A percentile compares a stretch with the other conserved stretches of the same genome.
These are phyloP conservation scores for Ambrosiella cleistominuta DNA, from an alignment of 2,329 filamentous ascomycete species.

Conservation along the genomic window DNA sequence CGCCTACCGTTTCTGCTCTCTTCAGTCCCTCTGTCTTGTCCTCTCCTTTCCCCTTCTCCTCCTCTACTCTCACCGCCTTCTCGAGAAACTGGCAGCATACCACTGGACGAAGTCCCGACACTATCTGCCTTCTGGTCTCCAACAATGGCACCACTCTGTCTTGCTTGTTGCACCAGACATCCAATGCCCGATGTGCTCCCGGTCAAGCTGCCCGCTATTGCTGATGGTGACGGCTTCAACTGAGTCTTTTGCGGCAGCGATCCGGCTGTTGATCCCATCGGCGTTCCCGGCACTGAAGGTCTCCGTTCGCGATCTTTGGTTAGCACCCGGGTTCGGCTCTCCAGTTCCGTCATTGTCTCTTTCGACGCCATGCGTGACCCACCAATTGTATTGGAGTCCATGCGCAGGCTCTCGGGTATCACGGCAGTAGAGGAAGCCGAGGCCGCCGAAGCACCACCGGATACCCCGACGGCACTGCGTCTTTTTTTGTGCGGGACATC, in stretches of 20 bases:
- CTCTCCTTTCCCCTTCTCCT: neutral
- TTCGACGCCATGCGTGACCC: slow-evolving; percentile 8
- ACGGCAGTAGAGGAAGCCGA: slow-evolving; percentile 8
- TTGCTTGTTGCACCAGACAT: slow-evolving; percentile 7
- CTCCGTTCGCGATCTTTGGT: slow-evolving; percentile 3
- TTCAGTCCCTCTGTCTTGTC: neutral
- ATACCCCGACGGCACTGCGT: neutral
- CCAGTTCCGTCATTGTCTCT: slow-evolving; percentile 12
- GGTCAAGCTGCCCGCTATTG: neutral
- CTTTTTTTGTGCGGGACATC: neutral
- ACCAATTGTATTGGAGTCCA: slow-evolving; percentile 3
- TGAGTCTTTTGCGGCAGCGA: slow-evolving; percentile 2
- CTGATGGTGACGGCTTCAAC: slow-evolving; percentile 2
- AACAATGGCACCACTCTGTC: neutral
- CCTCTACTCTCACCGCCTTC: neutral
- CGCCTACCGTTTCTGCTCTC: neutral
- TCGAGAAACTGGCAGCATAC: neutral
- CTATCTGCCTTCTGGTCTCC: neutral
- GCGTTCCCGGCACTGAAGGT: neutral
- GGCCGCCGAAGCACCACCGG: neutral
- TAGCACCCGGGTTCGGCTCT: slow-evolving; percentile 7
- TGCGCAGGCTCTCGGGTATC: slow-evolving; percentile 2
- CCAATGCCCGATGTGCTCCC: slow-evolving; percentile 6
- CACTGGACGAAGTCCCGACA: neutral
- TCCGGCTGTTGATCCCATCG: neutral